Conservation (phyloP, 2,329 filamentous ascomycete genomes). For the Lithohypha guttulata region DNA sequence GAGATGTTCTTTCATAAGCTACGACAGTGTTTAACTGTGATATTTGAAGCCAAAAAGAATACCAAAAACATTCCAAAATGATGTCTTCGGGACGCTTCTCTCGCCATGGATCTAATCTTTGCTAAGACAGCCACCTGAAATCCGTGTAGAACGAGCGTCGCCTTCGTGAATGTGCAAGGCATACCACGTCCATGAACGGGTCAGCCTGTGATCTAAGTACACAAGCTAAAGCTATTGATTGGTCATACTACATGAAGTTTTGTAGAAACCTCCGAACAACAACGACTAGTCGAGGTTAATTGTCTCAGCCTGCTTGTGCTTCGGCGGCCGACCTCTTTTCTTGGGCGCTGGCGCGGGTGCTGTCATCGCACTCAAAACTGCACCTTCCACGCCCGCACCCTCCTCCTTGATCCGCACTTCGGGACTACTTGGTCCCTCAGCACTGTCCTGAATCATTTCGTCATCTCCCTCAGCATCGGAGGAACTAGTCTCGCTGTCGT, state of each 20-base stretch:
- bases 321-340: conserved; percentile 21
- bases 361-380: conserved; percentile 12
- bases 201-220: too few species aligned
- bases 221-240: too few species aligned
- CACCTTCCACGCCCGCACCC: conserved; percentile 24
- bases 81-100: neutral
- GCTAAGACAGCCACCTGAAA: too few species aligned
- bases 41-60: neutral
- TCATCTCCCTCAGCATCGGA: conserved; percentile 32
- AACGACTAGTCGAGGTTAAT: too few species aligned
- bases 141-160: too few species aligned
- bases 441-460: conserved; percentile 30
- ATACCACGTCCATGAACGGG: too few species aligned
- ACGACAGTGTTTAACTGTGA: neutral
- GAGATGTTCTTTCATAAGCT: too few species aligned
- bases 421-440: conserved; percentile 26
- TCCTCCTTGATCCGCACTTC: conserved; percentile 35
- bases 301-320: conserved; percentile 10
- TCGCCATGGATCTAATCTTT: conserved; percentile 13
- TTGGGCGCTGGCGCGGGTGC: conserved; percentile 2
- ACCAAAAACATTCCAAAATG: too few species aligned
- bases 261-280: too few species aligned
- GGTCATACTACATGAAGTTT: too few species aligned
- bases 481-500: conserved; percentile 14
- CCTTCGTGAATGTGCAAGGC: too few species aligned